Evolutionary conservation across 2,329 filamentous ascomycete genomes (phyloP).

Genomic region (Aspergillus versicolor): DNA sequence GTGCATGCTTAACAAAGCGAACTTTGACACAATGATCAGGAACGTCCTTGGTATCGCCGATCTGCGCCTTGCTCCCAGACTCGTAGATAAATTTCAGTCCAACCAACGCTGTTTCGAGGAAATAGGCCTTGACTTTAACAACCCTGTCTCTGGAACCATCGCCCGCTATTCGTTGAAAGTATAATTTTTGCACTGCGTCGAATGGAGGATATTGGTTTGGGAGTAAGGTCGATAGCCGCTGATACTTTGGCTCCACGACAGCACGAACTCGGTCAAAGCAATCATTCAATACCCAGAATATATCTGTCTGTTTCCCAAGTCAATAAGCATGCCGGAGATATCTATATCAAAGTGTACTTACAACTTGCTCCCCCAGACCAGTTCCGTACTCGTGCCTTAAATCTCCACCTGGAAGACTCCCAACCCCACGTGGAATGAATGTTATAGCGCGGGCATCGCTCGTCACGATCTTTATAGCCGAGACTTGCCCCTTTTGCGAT

Average conservation of each 20-base stretch:
- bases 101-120: background rate
- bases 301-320: constrained; percentile 1
- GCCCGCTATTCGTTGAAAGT: background rate
- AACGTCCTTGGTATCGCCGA: background rate
- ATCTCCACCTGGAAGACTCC: background rate
- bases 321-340: background rate
- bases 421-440: constrained; percentile 1
- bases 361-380: background rate
- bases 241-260: background rate
- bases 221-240: background rate
- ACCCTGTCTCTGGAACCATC: background rate
- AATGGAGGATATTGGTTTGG: background rate
- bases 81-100: background rate
- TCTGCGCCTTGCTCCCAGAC: background rate
- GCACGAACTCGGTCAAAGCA: constrained; percentile 7
- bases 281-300: constrained; percentile 11
- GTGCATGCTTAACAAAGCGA: background rate
- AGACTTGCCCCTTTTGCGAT: background rate
- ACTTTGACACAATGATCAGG: background rate
- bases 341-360: background rate
- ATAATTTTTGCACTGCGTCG: constrained; percentile 12
- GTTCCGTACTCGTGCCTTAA: constrained; percentile 3
- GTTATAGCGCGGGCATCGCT: background rate
- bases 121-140: background rate
- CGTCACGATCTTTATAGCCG: constrained; percentile 9